These are phyloP conservation scores for Sporothrix globosa DNA, from an alignment of 2,329 filamentous ascomycete genomes.

Conservation along the genomic window DNA sequence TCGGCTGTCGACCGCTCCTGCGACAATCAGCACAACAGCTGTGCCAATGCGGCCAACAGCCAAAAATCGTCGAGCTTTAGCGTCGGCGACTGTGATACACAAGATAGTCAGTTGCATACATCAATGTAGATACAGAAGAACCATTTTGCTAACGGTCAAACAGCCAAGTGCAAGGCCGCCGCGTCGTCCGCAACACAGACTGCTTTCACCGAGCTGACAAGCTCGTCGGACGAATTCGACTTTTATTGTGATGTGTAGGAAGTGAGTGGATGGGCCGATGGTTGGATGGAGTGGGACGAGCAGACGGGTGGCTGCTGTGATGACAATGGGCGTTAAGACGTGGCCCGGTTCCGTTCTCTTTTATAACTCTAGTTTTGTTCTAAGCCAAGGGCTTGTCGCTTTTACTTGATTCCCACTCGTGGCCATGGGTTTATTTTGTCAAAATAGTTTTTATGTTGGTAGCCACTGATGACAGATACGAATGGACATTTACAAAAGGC, in stretches of 20 bases:
- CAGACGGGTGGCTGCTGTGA: not conserved
- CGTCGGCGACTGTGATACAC: slow-evolving; percentile 52
- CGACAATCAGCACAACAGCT: slow-evolving; percentile 55
- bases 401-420: not conserved
- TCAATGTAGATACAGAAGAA: not conserved
- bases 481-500: no score
- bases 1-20: slow-evolving; percentile 51
- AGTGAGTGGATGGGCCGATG: not conserved
- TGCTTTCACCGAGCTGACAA: slow-evolving; percentile 44
- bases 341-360: not conserved
- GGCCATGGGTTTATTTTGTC: no score
- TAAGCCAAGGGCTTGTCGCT: not conserved
- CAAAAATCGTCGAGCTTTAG: slow-evolving; percentile 41
- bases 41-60: slow-evolving; percentile 50
- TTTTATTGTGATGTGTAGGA: slow-evolving; percentile 51
- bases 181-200: slow-evolving; percentile 42
- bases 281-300: not conserved
- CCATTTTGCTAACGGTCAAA: slow-evolving; percentile 8
- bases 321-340: not conserved
- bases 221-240: slow-evolving; percentile 50
- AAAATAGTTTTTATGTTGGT: not conserved
- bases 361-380: slow-evolving; percentile 1
- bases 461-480: not conserved
- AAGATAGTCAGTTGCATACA: slow-evolving; percentile 47
- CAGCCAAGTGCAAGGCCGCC: slow-evolving; percentile 48